Evolutionary conservation across 139 green algal species (phyloP).

Genomic region (Chlamydomonas sphaeroides): DNA sequence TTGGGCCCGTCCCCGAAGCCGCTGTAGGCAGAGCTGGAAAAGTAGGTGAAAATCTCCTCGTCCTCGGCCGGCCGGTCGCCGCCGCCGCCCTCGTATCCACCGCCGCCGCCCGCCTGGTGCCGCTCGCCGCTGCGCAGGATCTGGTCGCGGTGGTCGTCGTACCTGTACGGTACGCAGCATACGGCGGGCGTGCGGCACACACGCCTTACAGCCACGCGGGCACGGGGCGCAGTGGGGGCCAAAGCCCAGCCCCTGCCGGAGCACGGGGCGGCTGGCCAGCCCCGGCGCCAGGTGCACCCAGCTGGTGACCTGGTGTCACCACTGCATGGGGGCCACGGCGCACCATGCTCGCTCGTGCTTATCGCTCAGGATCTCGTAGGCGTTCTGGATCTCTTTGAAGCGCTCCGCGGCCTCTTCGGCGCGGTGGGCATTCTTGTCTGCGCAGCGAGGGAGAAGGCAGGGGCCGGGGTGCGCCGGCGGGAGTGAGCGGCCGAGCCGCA

Average conservation of each 20-base stretch:
- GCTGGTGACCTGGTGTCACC: too few relatives aligned
- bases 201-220: too few relatives aligned
- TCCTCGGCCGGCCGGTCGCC: conserved; percentile 67
- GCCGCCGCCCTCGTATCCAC: conserved; percentile 28
- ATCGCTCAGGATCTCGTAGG: conserved; percentile 96
- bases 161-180: conserved; percentile 63
- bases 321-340: not conserved
- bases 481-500: too few relatives aligned
- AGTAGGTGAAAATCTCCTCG: conserved; percentile 88
- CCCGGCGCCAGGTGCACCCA: too few relatives aligned
- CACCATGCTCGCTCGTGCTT: conserved; percentile 91
- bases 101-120: conserved; percentile 79
- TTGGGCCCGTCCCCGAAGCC: conserved; percentile 86
- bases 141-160: conserved; percentile 90
- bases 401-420: conserved; percentile 76
- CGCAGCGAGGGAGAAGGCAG: too few relatives aligned
- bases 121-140: conserved; percentile 82
- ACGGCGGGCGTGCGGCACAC: too few relatives aligned
- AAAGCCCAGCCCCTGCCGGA: too few relatives aligned
- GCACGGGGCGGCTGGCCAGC: too few relatives aligned
- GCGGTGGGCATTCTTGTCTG: conserved; percentile 90
- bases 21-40: conserved; percentile 77
- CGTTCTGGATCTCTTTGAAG: conserved; percentile 96
- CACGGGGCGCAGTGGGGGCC: too few relatives aligned
- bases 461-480: not conserved